Conservation (phyloP, 345 rosid species). For the Aquilaria malaccensis region DNA sequence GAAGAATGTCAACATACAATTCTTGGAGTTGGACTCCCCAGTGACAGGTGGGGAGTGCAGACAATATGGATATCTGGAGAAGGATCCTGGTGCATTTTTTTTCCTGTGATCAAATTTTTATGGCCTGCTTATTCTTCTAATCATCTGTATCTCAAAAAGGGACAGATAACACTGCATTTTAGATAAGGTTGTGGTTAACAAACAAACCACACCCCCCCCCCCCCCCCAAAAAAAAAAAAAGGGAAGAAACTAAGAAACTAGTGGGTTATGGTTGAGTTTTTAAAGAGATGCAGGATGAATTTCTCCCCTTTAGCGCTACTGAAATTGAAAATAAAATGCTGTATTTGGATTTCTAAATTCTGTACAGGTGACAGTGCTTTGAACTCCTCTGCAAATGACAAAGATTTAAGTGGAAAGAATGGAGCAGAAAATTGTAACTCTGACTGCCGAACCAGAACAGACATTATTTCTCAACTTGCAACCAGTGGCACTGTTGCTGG, state of each 20-base stretch:
- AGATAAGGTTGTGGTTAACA: no score
- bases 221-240: no score
- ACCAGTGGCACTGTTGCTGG: constrained; percentile 40
- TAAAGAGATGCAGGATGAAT: no score
- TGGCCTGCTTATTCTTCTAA: background rate
- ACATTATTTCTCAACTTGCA: constrained; percentile 39
- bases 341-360: constrained; percentile 3
- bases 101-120: background rate
- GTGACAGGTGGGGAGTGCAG: constrained; percentile 25
- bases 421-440: constrained; percentile 36
- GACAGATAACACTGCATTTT: no score
- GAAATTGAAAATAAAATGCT: background rate
- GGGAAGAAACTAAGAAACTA: no score
- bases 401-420: constrained; percentile 37
- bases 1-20: constrained; percentile 38
- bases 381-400: constrained; percentile 28
- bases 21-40: constrained; percentile 63
- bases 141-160: no score
- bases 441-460: constrained; percentile 37
- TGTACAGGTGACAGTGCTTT: constrained; percentile 34
- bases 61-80: constrained; percentile 27
- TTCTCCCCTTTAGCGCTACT: no score
- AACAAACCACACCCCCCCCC: no score
- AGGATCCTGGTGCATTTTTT: constrained; percentile 43
- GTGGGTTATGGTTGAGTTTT: no score